Percentiles rank a stretch among this genome's conserved stretches.
phyloP scores from a whole-genome alignment of 192 early-diverging fungal species.

The Chytriomyces hyalinus region DNA sequence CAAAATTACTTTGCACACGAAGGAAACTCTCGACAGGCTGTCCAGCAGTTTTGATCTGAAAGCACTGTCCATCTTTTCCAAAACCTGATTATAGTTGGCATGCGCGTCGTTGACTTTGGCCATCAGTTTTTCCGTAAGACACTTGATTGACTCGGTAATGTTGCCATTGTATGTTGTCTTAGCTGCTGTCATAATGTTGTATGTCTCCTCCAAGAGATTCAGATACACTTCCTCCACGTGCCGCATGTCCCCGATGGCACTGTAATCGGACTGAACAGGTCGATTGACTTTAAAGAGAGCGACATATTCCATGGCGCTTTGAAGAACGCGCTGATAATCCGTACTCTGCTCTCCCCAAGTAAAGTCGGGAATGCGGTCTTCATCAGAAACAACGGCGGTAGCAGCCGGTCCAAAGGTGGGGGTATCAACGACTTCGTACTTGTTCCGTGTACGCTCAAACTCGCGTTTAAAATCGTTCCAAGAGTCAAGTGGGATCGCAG shows the following conservation, averaged over 20 bases:
- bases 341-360: not conserved
- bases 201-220: slow-evolving; percentile 26
- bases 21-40: slow-evolving; percentile 7
- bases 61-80: slow-evolving; percentile 16
- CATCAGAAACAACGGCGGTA: not conserved
- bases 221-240: slow-evolving; percentile 26
- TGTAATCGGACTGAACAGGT: slow-evolving; percentile 22
- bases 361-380: not conserved
- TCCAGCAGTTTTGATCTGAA: slow-evolving; percentile 19
- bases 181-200: slow-evolving; percentile 20
- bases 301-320: slow-evolving; percentile 40
- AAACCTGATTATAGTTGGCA: not conserved
- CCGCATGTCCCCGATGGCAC: slow-evolving; percentile 17
- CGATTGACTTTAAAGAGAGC: slow-evolving; percentile 37
- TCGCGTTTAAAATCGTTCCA: slow-evolving; percentile 7
- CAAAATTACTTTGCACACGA: slow-evolving; percentile 1
- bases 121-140: slow-evolving; percentile 1
- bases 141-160: slow-evolving; percentile 16
- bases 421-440: not conserved
- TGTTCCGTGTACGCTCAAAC: slow-evolving; percentile 12
- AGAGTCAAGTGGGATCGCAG: slow-evolving; percentile 19
- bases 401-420: not conserved
- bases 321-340: not conserved
- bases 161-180: slow-evolving; percentile 22
- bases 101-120: slow-evolving; percentile 2